phyloP scores from a whole-genome alignment of 2,329 filamentous ascomycete species.

The Verticillium nubilum region DNA sequence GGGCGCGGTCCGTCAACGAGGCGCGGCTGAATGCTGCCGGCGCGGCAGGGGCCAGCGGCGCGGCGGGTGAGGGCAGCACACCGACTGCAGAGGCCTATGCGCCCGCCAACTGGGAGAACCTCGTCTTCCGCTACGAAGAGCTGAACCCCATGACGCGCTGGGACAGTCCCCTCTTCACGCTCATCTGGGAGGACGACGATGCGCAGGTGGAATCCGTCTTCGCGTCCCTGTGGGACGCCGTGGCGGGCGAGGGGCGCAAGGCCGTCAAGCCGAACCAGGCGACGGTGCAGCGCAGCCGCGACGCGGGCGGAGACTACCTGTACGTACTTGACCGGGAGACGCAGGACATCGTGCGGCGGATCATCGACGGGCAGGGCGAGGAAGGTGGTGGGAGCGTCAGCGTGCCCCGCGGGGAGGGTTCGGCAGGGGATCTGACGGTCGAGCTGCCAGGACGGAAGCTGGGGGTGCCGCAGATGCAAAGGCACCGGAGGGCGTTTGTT shows the following conservation, averaged over 20 bases:
- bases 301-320: slow-evolving; percentile 67
- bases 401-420: slow-evolving; percentile 31
- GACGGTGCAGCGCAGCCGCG: slow-evolving; percentile 58
- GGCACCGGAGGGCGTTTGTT: slow-evolving; percentile 72
- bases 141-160: slow-evolving; percentile 80
- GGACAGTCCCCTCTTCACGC: slow-evolving; percentile 77
- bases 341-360: slow-evolving; percentile 66
- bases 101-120: slow-evolving; percentile 65
- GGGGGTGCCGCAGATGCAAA: slow-evolving; percentile 70
- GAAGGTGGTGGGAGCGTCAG: slow-evolving; percentile 52
- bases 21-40: slow-evolving; percentile 33
- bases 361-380: slow-evolving; percentile 65
- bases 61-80: slow-evolving; percentile 17
- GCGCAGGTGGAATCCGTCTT: slow-evolving; percentile 51
- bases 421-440: slow-evolving; percentile 42
- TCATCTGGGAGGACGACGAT: slow-evolving; percentile 69
- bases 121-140: slow-evolving; percentile 80
- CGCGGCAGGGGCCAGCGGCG: slow-evolving; percentile 24
- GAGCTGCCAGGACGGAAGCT: slow-evolving; percentile 62
- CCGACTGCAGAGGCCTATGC: slow-evolving; percentile 40
- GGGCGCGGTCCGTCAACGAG: slow-evolving; percentile 54
- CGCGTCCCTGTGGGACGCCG: slow-evolving; percentile 67
- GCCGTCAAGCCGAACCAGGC: slow-evolving; percentile 68
- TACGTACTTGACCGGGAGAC: slow-evolving; percentile 76
- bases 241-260: slow-evolving; percentile 60